A percentile compares a stretch with the other conserved stretches of the same genome.
Evolutionary conservation across 176 grass and related monocot species (phyloP).

Genomic region (Tillandsia leiboldiana): DNA sequence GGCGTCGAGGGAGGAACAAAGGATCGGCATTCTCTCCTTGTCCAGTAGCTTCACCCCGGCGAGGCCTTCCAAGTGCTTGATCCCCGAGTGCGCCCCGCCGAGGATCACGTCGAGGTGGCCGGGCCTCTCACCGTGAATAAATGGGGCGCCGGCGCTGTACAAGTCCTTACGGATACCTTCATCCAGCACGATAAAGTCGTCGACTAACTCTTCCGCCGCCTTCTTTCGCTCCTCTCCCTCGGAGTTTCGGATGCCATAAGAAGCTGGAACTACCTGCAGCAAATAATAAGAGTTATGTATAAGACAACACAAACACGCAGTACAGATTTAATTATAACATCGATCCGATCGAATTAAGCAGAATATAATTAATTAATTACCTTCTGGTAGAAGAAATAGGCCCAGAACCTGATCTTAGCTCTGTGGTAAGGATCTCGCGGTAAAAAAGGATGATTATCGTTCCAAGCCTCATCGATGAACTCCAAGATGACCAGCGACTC

Average conservation of each 20-base stretch:
- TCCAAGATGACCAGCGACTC: constrained; percentile 28
- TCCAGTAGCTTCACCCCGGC: neutral
- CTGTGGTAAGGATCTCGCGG: constrained; percentile 19
- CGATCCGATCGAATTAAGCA: neutral
- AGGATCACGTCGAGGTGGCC: constrained; percentile 17
- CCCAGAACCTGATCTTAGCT: constrained; percentile 33
- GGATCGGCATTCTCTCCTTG: constrained; percentile 7
- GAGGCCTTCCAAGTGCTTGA: neutral
- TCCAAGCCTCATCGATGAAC: constrained; percentile 29
- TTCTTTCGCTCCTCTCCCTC: constrained; percentile 18
- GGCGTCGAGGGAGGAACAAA: constrained; percentile 9
- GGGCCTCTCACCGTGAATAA: constrained; percentile 8
- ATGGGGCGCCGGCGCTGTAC: constrained; percentile 2
- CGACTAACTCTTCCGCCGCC: constrained; percentile 13
- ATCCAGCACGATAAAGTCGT: constrained; percentile 5
- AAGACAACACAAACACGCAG: too few relatives aligned
- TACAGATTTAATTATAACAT: neutral
- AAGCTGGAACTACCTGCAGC: neutral
- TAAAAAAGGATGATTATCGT: constrained; percentile 13
- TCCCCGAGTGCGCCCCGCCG: neutral
- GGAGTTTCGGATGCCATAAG: neutral
- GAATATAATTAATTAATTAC: neutral
- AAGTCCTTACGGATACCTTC: constrained; percentile 19
- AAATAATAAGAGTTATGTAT: neutral
- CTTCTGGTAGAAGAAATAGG: constrained; percentile 35